A percentile compares a stretch with the other conserved stretches of the same genome.
These are phyloP conservation scores for Phialophora chinensis DNA, from an alignment of 2,329 filamentous ascomycete genomes.

Conservation along the genomic window DNA sequence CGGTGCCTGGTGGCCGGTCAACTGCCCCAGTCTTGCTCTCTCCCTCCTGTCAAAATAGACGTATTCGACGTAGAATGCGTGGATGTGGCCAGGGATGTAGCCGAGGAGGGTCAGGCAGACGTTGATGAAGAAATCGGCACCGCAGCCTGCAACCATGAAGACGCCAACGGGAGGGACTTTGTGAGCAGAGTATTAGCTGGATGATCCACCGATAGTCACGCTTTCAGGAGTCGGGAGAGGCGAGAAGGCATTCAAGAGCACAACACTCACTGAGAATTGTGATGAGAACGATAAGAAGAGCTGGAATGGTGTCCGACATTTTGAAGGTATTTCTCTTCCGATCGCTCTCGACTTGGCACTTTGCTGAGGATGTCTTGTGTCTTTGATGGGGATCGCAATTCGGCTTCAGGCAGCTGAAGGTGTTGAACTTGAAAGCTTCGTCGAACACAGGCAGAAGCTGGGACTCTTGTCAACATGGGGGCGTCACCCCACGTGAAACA, in stretches of 20 bases:
- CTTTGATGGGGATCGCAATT: neutral
- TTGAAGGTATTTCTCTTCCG: conserved; percentile 6
- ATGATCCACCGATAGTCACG: neutral
- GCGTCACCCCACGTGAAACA: neutral
- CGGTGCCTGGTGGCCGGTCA: conserved; percentile 32
- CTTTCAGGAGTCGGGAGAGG: neutral
- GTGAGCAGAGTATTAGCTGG: conserved; percentile 11
- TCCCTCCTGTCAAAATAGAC: conserved; percentile 41
- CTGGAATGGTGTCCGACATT: conserved; percentile 39
- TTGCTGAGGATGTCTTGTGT: neutral
- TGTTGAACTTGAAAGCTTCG: neutral
- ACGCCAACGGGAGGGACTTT: conserved; percentile 81
- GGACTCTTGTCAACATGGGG: neutral
- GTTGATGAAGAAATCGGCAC: conserved; percentile 87
- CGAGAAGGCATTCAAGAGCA: neutral
- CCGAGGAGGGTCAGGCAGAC: conserved; percentile 80
- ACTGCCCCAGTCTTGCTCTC: conserved; percentile 35
- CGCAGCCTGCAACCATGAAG: conserved; percentile 90
- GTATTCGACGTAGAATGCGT: conserved; percentile 41
- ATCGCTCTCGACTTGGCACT: neutral
- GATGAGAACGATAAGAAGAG: conserved; percentile 40
- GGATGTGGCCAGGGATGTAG: conserved; percentile 63
- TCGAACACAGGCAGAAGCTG: neutral
- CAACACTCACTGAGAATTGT: conserved; percentile 38
- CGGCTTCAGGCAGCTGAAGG: neutral